Evolutionary conservation across 208 protist species (phyloP), one percentile per base, ranked within the genome.

Genomic region (Lotmaria passim): DNA sequence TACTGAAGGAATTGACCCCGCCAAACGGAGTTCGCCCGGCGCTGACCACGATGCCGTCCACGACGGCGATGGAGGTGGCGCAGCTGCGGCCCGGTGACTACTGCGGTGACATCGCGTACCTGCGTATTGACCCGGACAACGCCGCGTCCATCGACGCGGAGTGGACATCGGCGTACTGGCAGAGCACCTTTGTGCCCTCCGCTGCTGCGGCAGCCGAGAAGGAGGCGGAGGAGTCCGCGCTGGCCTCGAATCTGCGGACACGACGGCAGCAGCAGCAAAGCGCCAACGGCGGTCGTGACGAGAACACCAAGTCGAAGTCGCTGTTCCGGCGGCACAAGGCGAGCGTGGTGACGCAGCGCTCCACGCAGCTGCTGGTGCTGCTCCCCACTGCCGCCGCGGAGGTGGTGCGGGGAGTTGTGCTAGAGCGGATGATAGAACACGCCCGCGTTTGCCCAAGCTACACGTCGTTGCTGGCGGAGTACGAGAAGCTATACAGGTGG

Each of bases 31-130:
- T 53, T 0, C 26, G 46, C 26, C 59, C 64, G 3, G 39, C 51
- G 31, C 39, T 73, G 55, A 1, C 66, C 14, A 21, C 48, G 34
- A 55, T 58, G 61, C 66, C 70, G 44, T 47, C 48, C 8, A 73
- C 70, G 53, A 55, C 58, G 21, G 61, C 77, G 17, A 85, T 95
- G 83, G 81, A 95, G 59, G 67, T 91, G 38, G 81, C 80, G 15
- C 74, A 74, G 26, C 69, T 95, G 24, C 69, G 78, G 0, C 48
- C 63, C 7, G 90, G 90, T 17, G 90, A 93, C 58, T 81, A 90
- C 28, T 89, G 87, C 59, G 90, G 90, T 2, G 90, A 95, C 41
- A 65, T 95, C 14, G 85, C 76, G 33, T 72, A 91, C 28, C 74
- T 95, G 15, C 69, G 66, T 44, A 74, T 91, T 52, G 63, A 87